A percentile compares a stretch with the other conserved stretches of the same genome.
These are phyloP conservation scores for Polyplosphaeria fusca DNA, from an alignment of 495 filamentous ascomycete genomes.

Conservation along the genomic window DNA sequence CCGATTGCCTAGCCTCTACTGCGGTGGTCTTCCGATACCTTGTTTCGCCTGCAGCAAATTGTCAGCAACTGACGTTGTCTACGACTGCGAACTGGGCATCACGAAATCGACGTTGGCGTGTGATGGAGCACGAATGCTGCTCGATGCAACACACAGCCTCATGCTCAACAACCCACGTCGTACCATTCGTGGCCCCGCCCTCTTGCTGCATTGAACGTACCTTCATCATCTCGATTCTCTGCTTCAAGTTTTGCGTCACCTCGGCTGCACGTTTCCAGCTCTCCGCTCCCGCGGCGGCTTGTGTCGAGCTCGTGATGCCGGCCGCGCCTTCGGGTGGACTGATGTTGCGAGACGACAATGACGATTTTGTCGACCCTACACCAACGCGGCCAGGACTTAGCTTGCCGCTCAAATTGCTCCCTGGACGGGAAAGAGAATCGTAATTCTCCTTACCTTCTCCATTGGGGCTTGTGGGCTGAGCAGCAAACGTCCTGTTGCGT, in stretches of 20 bases:
- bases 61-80: background rate
- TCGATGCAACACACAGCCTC: too few species aligned
- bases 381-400: slow-evolving; percentile 49
- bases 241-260: slow-evolving; percentile 95
- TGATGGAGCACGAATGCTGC: too few species aligned
- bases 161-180: too few species aligned
- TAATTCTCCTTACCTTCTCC: slow-evolving; percentile 49
- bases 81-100: too few species aligned
- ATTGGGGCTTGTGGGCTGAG: slow-evolving; percentile 20
- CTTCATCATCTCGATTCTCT: slow-evolving; percentile 89
- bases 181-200: background rate
- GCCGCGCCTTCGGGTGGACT: slow-evolving; percentile 33
- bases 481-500: slow-evolving; percentile 34
- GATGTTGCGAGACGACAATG: slow-evolving; percentile 33
- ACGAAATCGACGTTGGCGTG: background rate
- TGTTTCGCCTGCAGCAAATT: slow-evolving; percentile 26
- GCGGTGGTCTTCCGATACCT: slow-evolving; percentile 27
- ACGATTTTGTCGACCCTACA: slow-evolving; percentile 37
- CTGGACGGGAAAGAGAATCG: slow-evolving; percentile 42
- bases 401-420: slow-evolving; percentile 43
- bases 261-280: slow-evolving; percentile 99
- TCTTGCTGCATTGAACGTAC: slow-evolving; percentile 42
- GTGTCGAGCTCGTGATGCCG: slow-evolving; percentile 25
- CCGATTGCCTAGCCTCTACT: slow-evolving; percentile 5
- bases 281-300: slow-evolving; percentile 63